Evolutionary conservation across 345 rosid species (phyloP).

Genomic region (Brassica nigra): DNA sequence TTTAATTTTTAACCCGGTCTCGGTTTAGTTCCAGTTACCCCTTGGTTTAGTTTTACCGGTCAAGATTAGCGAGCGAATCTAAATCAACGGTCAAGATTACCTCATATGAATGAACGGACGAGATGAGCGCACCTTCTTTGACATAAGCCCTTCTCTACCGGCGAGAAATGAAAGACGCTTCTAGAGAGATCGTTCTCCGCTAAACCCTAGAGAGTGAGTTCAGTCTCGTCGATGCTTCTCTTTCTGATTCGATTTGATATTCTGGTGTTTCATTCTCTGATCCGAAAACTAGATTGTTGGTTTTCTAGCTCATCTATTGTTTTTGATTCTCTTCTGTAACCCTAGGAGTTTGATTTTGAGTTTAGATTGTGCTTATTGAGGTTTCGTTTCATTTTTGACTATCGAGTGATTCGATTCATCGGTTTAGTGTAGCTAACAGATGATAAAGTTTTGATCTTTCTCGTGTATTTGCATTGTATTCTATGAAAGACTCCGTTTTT

Average conservation of each 20-base stretch:
- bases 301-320: not conserved
- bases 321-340: conserved; percentile 4
- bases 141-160: conserved; percentile 30
- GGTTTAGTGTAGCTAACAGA: conserved; percentile 16
- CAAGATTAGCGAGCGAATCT: not conserved
- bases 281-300: not conserved
- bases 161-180: conserved; percentile 37
- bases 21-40: not conserved
- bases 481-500: not conserved
- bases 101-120: conserved; percentile 28
- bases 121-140: conserved; percentile 3
- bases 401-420: not conserved
- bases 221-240: not conserved
- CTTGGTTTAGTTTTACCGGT: conserved; percentile 18
- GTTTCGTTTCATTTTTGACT: conserved; percentile 7
- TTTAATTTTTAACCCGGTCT: not conserved
- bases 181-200: conserved; percentile 28
- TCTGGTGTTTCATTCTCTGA: not conserved
- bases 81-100: conserved; percentile 20
- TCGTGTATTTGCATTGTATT: conserved; percentile 3
- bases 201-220: conserved; percentile 33
- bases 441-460: not conserved
- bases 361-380: not conserved
- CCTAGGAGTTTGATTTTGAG: not conserved
- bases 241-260: not conserved